Percentiles rank a stretch among this genome's conserved stretches.
These are phyloP conservation scores for Botrytis deweyae DNA, from an alignment of 2,329 filamentous ascomycete species.

Conservation along the genomic window DNA sequence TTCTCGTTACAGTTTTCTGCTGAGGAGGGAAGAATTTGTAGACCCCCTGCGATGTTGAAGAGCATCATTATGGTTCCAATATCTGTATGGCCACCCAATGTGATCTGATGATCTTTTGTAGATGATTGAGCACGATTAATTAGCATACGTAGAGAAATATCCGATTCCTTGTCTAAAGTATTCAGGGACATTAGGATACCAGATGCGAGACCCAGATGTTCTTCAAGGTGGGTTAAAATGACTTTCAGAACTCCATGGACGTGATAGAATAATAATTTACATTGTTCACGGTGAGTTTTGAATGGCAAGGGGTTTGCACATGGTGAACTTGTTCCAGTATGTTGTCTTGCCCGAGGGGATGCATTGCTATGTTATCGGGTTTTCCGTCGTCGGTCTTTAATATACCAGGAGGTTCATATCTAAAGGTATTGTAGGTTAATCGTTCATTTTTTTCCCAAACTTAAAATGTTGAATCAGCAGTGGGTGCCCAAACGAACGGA, in stretches of 20 bases:
- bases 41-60: neutral
- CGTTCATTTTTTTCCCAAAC: neutral
- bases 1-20: neutral
- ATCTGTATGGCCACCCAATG: neutral
- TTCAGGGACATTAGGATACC: neutral
- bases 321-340: neutral
- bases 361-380: neutral
- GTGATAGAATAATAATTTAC: neutral
- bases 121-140: neutral
- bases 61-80: neutral
- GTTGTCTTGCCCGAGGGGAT: neutral
- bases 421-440: neutral
- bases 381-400: neutral
- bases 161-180: neutral
- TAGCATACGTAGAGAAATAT: neutral
- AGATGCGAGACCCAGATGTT: neutral
- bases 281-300: neutral
- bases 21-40: neutral
- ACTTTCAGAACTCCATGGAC: neutral
- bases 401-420: neutral
- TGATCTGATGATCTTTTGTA: neutral
- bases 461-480: neutral
- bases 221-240: neutral
- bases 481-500: neutral
- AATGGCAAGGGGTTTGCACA: neutral